These are phyloP conservation scores for Entomortierella lignicola DNA, from an alignment of 192 early-diverging fungal genomes.

Conservation along the genomic window DNA sequence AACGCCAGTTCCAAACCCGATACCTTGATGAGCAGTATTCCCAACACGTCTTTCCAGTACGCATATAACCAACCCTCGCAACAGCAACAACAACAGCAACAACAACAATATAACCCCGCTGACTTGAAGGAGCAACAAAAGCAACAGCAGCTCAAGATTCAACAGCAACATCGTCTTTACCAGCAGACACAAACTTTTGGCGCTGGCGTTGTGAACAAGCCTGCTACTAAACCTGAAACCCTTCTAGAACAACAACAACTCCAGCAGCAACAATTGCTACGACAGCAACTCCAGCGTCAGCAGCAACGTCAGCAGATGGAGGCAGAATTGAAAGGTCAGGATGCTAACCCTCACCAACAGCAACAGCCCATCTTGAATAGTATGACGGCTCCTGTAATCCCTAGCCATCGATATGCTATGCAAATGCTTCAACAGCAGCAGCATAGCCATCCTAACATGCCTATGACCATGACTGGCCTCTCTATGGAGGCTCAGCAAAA, in stretches of 20 bases:
- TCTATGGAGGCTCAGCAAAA: slow-evolving; percentile 42
- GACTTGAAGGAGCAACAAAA: slow-evolving; percentile 54
- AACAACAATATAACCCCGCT: slow-evolving; percentile 1
- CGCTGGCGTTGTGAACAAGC: slow-evolving; percentile 12
- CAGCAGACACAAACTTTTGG: slow-evolving; percentile 54
- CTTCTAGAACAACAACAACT: slow-evolving; percentile 46
- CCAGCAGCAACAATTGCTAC: slow-evolving; percentile 44
- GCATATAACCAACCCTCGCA: slow-evolving; percentile 8
- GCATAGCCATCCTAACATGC: slow-evolving; percentile 19
- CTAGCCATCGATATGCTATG: slow-evolving; percentile 52
- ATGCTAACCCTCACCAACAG: slow-evolving; percentile 17
- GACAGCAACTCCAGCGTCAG: slow-evolving; percentile 51
- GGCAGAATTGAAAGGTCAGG: slow-evolving; percentile 47
- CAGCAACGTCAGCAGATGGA: slow-evolving; percentile 52
- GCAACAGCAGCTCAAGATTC: slow-evolving; percentile 55
- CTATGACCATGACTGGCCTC: slow-evolving; percentile 46
- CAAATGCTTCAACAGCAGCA: slow-evolving; percentile 51
- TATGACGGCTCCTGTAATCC: slow-evolving; percentile 42
- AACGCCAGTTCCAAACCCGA: background rate
- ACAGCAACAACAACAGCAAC: slow-evolving; percentile 16
- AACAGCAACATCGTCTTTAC: slow-evolving; percentile 49
- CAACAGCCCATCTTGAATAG: slow-evolving; percentile 20
- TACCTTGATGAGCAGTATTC: background rate
- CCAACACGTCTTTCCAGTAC: slow-evolving; percentile 15
- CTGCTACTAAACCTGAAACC: slow-evolving; percentile 16